phyloP scores from a whole-genome alignment of 768 basidiomycete species.

The Tricholoma matsutake region DNA sequence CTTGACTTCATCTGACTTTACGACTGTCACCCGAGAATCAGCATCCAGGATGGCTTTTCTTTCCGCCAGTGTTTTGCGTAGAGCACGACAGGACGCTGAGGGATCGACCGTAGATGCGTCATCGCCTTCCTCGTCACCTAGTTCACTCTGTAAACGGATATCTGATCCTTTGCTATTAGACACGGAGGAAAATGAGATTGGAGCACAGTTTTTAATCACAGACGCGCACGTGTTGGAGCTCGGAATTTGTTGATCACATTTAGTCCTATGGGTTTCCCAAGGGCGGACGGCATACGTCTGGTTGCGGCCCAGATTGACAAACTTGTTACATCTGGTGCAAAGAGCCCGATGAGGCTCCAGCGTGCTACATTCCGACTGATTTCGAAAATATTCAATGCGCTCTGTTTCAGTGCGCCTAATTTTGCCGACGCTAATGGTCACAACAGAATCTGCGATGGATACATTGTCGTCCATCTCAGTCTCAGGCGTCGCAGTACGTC shows the following conservation, averaged over 20 bases:
- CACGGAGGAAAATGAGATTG: constrained; percentile 9
- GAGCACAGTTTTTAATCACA: constrained; percentile 12
- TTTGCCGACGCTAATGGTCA: constrained; percentile 27
- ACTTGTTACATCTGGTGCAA: constrained; percentile 56
- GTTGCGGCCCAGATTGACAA: constrained; percentile 53
- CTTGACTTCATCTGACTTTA: constrained; percentile 48
- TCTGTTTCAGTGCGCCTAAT: constrained; percentile 60
- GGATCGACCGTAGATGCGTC: neutral
- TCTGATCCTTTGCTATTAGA: neutral
- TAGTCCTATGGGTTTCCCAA: constrained; percentile 58
- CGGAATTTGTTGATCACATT: constrained; percentile 45
- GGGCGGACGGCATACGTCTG: constrained; percentile 55
- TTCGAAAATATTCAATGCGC: constrained; percentile 60
- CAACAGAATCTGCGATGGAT: constrained; percentile 53
- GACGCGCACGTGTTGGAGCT: constrained; percentile 24
- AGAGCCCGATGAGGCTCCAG: constrained; percentile 56
- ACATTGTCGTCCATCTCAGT: constrained; percentile 45
- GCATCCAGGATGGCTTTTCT: constrained; percentile 49
- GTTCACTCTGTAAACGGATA: constrained; percentile 13
- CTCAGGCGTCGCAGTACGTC: constrained; percentile 29
- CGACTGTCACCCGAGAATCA: constrained; percentile 49
- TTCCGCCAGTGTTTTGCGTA: constrained; percentile 35
- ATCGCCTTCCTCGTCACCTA: constrained; percentile 10
- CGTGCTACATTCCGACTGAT: constrained; percentile 54
- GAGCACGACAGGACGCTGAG: neutral